Percentiles rank a stretch among this genome's conserved stretches.
These are phyloP conservation scores for Lumnitzera littorea DNA, from an alignment of 345 rosid genomes.

Conservation along the genomic window DNA sequence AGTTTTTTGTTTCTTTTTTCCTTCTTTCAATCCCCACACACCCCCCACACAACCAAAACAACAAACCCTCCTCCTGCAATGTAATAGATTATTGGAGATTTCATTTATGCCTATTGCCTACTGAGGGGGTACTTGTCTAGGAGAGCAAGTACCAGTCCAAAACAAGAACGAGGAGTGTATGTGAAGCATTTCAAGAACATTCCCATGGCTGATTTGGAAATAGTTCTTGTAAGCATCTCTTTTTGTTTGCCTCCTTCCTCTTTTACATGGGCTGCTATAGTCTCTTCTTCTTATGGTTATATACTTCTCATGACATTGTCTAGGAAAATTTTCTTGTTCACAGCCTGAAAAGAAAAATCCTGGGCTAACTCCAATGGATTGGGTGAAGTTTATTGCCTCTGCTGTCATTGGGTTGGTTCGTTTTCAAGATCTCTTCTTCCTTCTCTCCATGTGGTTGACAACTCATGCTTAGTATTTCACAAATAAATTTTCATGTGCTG, in stretches of 20 bases:
- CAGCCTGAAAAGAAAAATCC: slow-evolving; percentile 99
- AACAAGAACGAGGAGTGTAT: slow-evolving; percentile 60
- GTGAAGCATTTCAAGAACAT: slow-evolving; percentile 96
- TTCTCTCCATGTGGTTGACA: no score
- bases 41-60: no score
- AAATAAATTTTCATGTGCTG: background rate
- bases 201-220: slow-evolving; percentile 99
- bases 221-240: slow-evolving; percentile 73
- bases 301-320: slow-evolving; percentile 11
- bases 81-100: background rate
- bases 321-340: slow-evolving; percentile 12
- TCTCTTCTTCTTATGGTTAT: slow-evolving; percentile 2
- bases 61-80: background rate
- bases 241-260: background rate
- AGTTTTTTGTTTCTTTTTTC: no score
- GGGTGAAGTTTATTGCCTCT: slow-evolving; percentile 90
- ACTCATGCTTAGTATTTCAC: no score
- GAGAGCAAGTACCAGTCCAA: slow-evolving; percentile 45
- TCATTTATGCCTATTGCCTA: slow-evolving; percentile 6
- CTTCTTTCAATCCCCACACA: no score
- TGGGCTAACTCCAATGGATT: slow-evolving; percentile 94
- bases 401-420: slow-evolving; percentile 95
- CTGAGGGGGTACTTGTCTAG: slow-evolving; percentile 34
- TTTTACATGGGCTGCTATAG: background rate
- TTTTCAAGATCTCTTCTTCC: background rate